Evolutionary conservation across 75 land plant genomes (phyloP).

Genomic region (Isoetes taiwanensis): DNA sequence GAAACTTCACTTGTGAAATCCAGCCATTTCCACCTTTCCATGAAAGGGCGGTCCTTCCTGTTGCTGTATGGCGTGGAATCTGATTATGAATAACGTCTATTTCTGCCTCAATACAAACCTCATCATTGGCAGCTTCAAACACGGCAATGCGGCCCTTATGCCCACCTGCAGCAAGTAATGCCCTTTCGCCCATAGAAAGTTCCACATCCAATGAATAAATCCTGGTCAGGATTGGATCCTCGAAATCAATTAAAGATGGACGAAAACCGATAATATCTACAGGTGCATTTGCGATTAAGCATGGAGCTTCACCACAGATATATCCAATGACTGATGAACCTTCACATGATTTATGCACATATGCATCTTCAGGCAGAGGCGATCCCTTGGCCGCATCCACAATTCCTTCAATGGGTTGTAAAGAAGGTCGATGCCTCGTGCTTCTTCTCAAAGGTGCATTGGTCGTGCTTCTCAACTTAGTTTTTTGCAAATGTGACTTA

Average conservation of each 20-base stretch:
- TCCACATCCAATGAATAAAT: constrained; percentile 29
- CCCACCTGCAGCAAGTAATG: constrained; percentile 32
- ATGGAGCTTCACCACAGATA: constrained; percentile 3
- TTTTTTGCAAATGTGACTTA: too few species aligned
- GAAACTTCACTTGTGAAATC: constrained; percentile 24
- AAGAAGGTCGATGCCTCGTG: too few species aligned
- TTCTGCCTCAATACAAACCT: background rate
- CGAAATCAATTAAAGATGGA: background rate
- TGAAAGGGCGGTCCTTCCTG: constrained; percentile 9
- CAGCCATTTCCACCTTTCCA: constrained; percentile 31
- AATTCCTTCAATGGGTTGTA: background rate
- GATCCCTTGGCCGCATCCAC: background rate
- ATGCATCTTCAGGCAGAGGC: background rate
- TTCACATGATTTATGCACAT: constrained; percentile 1
- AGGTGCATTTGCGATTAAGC: background rate
- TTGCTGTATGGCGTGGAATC: too few species aligned
- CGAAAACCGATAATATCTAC: constrained; percentile 9
- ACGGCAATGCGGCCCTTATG: constrained; percentile 27
- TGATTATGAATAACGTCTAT: too few species aligned
- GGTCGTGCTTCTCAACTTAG: too few species aligned
- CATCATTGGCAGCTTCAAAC: constrained; percentile 7
- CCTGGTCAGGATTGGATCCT: constrained; percentile 18
- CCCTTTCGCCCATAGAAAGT: background rate
- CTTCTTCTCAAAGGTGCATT: too few species aligned
- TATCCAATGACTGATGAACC: constrained; percentile 22